A percentile compares a stretch with the other conserved stretches of the same genome.
Evolutionary conservation across 352 stramenopile species (phyloP).

Genomic region (Globisporangium okanoganense): DNA sequence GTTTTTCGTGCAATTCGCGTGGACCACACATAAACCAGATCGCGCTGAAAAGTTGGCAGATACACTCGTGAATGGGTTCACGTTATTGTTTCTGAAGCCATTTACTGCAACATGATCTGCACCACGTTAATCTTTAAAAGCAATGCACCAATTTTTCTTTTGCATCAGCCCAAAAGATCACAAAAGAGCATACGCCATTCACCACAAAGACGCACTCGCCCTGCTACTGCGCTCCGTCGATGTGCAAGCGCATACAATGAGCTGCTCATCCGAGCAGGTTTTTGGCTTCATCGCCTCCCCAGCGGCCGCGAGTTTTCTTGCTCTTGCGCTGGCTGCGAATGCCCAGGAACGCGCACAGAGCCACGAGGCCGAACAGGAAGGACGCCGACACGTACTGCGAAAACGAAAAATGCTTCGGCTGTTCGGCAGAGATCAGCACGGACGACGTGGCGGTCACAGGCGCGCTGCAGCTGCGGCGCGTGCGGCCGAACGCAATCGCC

Average conservation of each 20-base stretch:
- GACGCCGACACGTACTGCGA: constrained; percentile 54
- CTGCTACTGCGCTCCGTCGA: not conserved
- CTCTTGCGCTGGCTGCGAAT: constrained; percentile 36
- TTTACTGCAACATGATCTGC: not conserved
- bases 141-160: not conserved
- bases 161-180: not conserved
- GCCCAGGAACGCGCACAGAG: constrained; percentile 39
- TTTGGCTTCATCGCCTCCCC: constrained; percentile 16
- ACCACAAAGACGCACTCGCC: not conserved
- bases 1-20: not conserved
- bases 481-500: constrained; percentile 56
- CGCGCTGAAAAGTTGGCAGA: not conserved
- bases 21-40: constrained; percentile 8
- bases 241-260: not conserved
- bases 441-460: constrained; percentile 23
- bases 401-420: constrained; percentile 11
- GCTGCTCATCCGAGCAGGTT: constrained; percentile 19
- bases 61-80: not conserved
- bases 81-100: not conserved
- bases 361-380: constrained; percentile 56
- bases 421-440: constrained; percentile 18
- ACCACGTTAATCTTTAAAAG: not conserved
- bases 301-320: constrained; percentile 11
- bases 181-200: not conserved
- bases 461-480: constrained; percentile 41